These are phyloP conservation scores for Juglanconis juglandina DNA, from an alignment of 2,329 filamentous ascomycete species.

Conservation along the genomic window DNA sequence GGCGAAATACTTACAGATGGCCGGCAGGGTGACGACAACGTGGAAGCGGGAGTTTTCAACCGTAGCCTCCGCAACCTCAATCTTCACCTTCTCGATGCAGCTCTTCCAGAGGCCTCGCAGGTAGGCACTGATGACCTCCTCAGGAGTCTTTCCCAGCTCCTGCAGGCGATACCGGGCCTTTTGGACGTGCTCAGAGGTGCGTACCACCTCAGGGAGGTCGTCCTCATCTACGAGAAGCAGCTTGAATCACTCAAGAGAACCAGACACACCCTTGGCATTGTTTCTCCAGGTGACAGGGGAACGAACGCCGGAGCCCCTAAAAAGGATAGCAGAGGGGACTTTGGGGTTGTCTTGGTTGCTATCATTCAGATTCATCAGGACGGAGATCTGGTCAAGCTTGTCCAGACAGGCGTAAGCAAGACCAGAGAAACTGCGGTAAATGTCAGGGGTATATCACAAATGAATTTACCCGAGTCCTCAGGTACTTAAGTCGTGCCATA, in stretches of 20 bases:
- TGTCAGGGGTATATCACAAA: slow-evolving; percentile 9
- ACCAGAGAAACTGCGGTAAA: slow-evolving; percentile 33
- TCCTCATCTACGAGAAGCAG: slow-evolving; percentile 32
- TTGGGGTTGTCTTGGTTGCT: slow-evolving; percentile 31
- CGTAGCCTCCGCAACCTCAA: slow-evolving; percentile 22
- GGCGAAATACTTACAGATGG: slow-evolving; percentile 33
- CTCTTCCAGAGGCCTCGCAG: slow-evolving; percentile 34
- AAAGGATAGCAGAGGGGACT: slow-evolving; percentile 27
- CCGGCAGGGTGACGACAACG: slow-evolving; percentile 41
- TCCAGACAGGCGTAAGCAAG: slow-evolving; percentile 35
- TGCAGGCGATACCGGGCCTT: background rate
- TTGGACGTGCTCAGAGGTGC: slow-evolving; percentile 21
- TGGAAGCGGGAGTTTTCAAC: slow-evolving; percentile 27
- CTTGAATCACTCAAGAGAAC: slow-evolving; percentile 39
- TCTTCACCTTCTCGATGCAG: slow-evolving; percentile 24
- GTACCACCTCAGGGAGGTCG: slow-evolving; percentile 27
- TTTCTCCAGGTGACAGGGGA: slow-evolving; percentile 27
- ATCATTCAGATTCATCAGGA: slow-evolving; percentile 30
- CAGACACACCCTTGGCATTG: slow-evolving; percentile 24
- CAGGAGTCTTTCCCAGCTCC: background rate
- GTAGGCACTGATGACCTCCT: slow-evolving; percentile 22
- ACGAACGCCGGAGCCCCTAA: background rate
- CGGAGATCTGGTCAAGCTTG: slow-evolving; percentile 25
- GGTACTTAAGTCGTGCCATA: slow-evolving; percentile 43
- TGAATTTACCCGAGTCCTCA: background rate